Evolutionary conservation across 345 rosid species (phyloP).

Genomic region (Toxicodendron radicans): DNA sequence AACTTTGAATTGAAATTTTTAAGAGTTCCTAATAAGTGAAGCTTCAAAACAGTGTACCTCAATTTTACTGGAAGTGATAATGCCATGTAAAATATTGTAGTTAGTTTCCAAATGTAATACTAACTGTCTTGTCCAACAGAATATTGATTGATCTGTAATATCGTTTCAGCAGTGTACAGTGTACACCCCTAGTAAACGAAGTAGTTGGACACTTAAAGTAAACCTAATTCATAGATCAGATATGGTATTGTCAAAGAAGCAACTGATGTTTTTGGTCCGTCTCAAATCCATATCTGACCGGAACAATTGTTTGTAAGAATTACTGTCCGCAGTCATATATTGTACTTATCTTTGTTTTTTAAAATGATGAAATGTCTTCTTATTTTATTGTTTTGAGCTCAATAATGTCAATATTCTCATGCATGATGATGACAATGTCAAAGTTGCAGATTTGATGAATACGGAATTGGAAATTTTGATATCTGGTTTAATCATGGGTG

Average conservation of each 20-base stretch:
- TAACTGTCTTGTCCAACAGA: background rate
- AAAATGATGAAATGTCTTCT: background rate
- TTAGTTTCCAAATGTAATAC: background rate
- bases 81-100: background rate
- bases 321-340: background rate
- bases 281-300: background rate
- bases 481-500: background rate
- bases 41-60: background rate
- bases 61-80: background rate
- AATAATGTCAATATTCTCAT: constrained; percentile 9
- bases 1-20: no score
- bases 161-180: background rate
- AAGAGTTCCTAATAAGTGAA: background rate
- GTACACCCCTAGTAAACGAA: background rate
- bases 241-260: background rate
- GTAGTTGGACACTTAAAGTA: background rate
- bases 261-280: background rate
- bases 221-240: background rate
- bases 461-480: background rate
- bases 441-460: constrained; percentile 4
- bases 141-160: background rate
- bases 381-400: constrained; percentile 1
- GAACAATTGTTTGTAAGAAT: background rate
- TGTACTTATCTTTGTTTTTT: background rate
- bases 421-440: background rate